These are phyloP conservation scores for Botrytis byssoidea DNA, from an alignment of 2,329 filamentous ascomycete species.

Conservation along the genomic window DNA sequence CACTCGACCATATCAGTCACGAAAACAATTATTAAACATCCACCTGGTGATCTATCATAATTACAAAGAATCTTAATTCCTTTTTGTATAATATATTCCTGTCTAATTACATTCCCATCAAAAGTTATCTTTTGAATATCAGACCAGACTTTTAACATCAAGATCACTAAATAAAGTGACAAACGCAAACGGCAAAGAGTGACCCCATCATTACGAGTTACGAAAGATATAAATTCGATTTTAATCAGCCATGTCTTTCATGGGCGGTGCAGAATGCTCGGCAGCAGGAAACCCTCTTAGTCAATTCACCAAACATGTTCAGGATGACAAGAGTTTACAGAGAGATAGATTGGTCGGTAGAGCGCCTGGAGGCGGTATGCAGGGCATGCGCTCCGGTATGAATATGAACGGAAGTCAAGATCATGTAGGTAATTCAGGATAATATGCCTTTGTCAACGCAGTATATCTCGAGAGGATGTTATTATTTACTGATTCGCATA, in stretches of 20 bases:
- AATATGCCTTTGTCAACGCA: neutral
- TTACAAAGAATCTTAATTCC: neutral
- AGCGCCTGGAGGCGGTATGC: constrained; percentile 67
- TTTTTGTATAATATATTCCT: constrained; percentile 20
- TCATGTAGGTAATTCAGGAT: constrained; percentile 50
- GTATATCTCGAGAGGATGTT: neutral
- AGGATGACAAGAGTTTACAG: constrained; percentile 93
- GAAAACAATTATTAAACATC: constrained; percentile 6
- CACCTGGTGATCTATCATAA: neutral
- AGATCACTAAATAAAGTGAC: neutral
- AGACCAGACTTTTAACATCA: neutral
- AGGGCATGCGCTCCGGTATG: constrained; percentile 66
- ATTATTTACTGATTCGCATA: constrained; percentile 18
- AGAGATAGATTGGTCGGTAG: constrained; percentile 81
- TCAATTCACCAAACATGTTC: constrained; percentile 95
- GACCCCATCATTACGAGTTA: neutral
- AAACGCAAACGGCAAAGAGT: neutral
- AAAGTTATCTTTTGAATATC: neutral
- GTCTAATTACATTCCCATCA: constrained; percentile 9
- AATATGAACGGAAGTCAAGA: constrained; percentile 60
- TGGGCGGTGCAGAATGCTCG: constrained; percentile 94
- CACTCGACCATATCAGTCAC: constrained; percentile 8
- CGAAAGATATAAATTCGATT: neutral
- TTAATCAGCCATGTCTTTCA: constrained; percentile 73
- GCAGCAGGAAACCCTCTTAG: constrained; percentile 93